Conservation (phyloP, 768 basidiomycete genomes). For the Pulveroboletus sp. region DNA sequence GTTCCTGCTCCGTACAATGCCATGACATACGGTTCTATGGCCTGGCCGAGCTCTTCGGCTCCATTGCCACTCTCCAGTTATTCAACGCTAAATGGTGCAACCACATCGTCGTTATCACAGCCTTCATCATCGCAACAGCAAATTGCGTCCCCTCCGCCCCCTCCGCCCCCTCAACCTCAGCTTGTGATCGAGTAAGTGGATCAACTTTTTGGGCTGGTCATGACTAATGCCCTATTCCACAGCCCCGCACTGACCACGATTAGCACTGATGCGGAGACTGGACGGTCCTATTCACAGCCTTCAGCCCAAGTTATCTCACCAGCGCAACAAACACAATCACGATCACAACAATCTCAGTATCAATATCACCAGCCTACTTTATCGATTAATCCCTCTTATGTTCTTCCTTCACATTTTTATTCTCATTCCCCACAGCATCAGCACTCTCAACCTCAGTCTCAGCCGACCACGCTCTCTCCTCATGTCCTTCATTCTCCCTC, state of each 20-base stretch:
- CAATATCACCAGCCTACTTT: conserved; percentile 40
- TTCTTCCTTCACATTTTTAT: conserved; percentile 38
- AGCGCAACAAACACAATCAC: conserved; percentile 33
- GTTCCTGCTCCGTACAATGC: conserved; percentile 50
- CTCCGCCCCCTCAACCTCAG: conserved; percentile 25
- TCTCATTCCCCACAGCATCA: conserved; percentile 30
- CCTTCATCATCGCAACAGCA: conserved; percentile 32
- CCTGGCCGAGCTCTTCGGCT: conserved; percentile 42
- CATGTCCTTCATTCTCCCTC: conserved; percentile 65
- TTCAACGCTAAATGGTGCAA: conserved; percentile 79
- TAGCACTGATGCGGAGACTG: conserved; percentile 49
- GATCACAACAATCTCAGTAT: conserved; percentile 36
- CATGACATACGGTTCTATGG: conserved; percentile 49
- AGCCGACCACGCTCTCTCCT: conserved; percentile 67
- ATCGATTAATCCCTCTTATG: conserved; percentile 42
- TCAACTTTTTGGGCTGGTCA: background rate
- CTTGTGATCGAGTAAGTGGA: conserved; percentile 69
- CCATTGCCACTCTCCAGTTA: conserved; percentile 67
- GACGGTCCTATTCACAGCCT: conserved; percentile 45
- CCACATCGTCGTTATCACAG: conserved; percentile 40
- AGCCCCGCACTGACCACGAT: conserved; percentile 63
- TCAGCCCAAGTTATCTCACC: conserved; percentile 38
- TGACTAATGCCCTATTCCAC: conserved; percentile 14
- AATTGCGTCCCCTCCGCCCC: conserved; percentile 26
- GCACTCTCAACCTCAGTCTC: conserved; percentile 29